These are phyloP conservation scores for Fraxinus floribunda DNA, from an alignment of 305 asterid genomes.

Conservation along the genomic window DNA sequence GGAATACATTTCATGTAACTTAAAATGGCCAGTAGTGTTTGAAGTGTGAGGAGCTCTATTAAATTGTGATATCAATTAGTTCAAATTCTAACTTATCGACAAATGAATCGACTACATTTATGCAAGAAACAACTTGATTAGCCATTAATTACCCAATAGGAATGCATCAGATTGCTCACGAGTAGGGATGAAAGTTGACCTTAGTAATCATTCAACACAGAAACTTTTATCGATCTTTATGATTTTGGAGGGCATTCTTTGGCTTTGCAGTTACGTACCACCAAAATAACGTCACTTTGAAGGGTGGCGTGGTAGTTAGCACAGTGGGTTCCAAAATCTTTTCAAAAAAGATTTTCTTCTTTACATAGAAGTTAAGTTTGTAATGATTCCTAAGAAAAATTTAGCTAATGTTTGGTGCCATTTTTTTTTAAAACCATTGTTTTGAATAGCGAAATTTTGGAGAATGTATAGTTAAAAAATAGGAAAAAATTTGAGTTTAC, in stretches of 20 bases:
- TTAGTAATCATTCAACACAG: not conserved
- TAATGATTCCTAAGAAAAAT: constrained; percentile 17
- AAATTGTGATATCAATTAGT: not conserved
- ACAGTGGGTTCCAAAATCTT: constrained; percentile 20
- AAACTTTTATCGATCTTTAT: not conserved
- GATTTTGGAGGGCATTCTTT: not conserved
- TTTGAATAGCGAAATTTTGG: no score
- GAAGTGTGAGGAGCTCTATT: not conserved
- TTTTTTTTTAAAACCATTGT: no score
- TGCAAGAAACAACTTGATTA: not conserved
- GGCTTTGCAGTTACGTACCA: constrained; percentile 19
- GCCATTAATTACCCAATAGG: not conserved
- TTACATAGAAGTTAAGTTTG: constrained; percentile 44
- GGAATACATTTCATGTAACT: not conserved
- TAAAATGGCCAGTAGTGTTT: not conserved
- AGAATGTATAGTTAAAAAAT: no score
- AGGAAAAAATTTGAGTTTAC: no score
- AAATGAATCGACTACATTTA: not conserved
- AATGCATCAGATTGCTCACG: not conserved
- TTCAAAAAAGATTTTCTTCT: constrained; percentile 44
- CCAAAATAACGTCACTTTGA: constrained; percentile 45
- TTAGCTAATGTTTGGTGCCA: not conserved
- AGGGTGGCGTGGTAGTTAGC: constrained; percentile 37
- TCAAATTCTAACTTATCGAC: not conserved
- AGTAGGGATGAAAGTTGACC: not conserved